phyloP scores from a whole-genome alignment of 225 moss, liverwort and hornwort genomes.

The Pseudisothecium myosuroides region DNA sequence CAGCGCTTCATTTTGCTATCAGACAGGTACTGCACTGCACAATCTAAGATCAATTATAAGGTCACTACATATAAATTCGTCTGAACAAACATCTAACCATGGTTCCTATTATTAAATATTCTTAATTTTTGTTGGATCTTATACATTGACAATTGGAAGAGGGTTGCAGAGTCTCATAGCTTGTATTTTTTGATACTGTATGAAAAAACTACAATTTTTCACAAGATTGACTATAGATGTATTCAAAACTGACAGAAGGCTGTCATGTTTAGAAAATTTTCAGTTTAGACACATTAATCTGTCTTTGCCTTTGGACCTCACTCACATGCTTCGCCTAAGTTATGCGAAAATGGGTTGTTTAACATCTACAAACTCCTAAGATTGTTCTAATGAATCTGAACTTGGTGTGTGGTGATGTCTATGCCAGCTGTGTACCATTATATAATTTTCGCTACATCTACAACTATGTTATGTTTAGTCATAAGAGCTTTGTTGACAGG shows the following conservation, averaged over 20 bases:
- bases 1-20: conserved; percentile 78
- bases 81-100: neutral
- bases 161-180: neutral
- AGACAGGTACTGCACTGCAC: conserved; percentile 48
- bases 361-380: neutral
- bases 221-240: fast-evolving
- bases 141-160: neutral
- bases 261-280: neutral
- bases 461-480: conserved; percentile 61
- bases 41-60: neutral
- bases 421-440: conserved; percentile 66
- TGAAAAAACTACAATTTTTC: neutral
- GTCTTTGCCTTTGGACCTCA: neutral
- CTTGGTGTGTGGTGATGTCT: neutral
- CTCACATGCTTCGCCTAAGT: neutral
- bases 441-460: conserved; percentile 85
- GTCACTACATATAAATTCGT: neutral
- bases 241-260: fast-evolving
- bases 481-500: conserved; percentile 97
- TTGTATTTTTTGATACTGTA: neutral
- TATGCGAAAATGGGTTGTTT: neutral
- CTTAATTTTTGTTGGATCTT: neutral
- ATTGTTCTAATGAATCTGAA: neutral
- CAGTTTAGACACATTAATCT: too few relatives aligned
- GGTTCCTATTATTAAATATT: neutral